Evolutionary conservation across 2,329 filamentous ascomycete species (phyloP).

Genomic region (Pseudogymnoascus sp.): DNA sequence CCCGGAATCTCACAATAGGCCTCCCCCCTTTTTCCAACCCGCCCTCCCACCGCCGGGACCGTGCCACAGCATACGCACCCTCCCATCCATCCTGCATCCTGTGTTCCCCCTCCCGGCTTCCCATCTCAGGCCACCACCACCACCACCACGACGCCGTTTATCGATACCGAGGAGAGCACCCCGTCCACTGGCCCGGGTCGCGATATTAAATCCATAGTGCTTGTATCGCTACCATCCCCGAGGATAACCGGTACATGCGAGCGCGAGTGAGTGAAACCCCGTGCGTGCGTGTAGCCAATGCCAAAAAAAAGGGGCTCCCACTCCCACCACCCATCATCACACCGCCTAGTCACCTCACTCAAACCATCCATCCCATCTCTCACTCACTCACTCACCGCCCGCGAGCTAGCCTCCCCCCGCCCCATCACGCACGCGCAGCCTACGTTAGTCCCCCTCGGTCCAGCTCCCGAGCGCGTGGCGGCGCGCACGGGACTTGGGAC

Average conservation of each 20-base stretch:
- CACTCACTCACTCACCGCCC: neutral
- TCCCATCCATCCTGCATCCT: neutral
- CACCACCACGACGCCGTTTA: neutral
- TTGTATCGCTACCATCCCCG: neutral
- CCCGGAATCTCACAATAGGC: neutral
- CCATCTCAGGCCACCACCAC: neutral
- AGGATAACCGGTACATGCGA: neutral
- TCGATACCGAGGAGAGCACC: neutral
- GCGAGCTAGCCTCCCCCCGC: neutral
- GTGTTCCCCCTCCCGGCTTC: neutral
- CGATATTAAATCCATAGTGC: neutral
- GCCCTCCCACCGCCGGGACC: neutral
- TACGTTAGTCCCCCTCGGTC: neutral
- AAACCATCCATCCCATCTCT: neutral
- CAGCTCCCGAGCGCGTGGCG: neutral
- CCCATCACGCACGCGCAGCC: neutral
- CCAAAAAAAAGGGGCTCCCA: neutral
- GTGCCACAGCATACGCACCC: neutral
- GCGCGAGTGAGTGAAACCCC: neutral
- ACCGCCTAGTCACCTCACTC: neutral
- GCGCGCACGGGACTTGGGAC: neutral
- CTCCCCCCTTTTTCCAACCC: neutral
- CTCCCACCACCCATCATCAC: neutral
- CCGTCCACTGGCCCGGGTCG: neutral
- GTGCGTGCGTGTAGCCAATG: neutral